These are phyloP conservation scores for Vitis cinerea DNA, from an alignment of 164 flowering plant genomes.

Conservation along the genomic window DNA sequence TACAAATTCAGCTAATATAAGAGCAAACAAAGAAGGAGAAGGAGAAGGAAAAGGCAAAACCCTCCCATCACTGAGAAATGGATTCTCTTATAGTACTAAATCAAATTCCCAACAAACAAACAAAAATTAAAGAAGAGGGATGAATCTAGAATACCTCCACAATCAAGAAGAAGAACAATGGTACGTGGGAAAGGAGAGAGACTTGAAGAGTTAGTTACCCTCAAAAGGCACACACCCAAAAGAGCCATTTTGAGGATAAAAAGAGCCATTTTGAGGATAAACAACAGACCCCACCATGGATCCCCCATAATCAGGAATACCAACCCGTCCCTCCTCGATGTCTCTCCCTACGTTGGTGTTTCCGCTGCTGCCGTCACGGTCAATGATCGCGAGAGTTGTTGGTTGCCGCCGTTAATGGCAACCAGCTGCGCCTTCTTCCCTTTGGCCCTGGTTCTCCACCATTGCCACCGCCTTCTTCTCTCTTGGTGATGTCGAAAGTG, in stretches of 20 bases:
- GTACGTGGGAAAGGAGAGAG: conserved; percentile 47
- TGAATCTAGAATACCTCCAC: conserved; percentile 59
- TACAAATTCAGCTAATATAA: too few species aligned
- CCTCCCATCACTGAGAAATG: background rate
- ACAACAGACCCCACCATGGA: conserved; percentile 59
- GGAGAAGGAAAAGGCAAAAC: too few species aligned
- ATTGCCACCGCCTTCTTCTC: too few species aligned
- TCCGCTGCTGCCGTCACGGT: fast-evolving
- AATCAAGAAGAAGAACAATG: conserved; percentile 69
- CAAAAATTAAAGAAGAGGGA: background rate
- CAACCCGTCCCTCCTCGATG: conserved; percentile 20
- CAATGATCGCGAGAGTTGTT: too few species aligned
- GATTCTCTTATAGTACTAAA: background rate
- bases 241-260: conserved; percentile 52
- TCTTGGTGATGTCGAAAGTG: too few species aligned
- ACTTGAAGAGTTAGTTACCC: conserved; percentile 46
- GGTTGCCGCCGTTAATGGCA: too few species aligned
- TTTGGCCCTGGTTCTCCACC: too few species aligned
- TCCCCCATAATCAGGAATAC: conserved; percentile 85
- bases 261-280: conserved; percentile 50
- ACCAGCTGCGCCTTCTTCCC: too few species aligned
- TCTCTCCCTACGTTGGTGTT: too few species aligned
- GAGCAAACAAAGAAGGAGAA: too few species aligned
- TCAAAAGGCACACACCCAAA: conserved; percentile 47
- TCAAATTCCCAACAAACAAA: background rate